Conservation (phyloP, 495 filamentous ascomycete species). For the Neurospora sp. region DNA sequence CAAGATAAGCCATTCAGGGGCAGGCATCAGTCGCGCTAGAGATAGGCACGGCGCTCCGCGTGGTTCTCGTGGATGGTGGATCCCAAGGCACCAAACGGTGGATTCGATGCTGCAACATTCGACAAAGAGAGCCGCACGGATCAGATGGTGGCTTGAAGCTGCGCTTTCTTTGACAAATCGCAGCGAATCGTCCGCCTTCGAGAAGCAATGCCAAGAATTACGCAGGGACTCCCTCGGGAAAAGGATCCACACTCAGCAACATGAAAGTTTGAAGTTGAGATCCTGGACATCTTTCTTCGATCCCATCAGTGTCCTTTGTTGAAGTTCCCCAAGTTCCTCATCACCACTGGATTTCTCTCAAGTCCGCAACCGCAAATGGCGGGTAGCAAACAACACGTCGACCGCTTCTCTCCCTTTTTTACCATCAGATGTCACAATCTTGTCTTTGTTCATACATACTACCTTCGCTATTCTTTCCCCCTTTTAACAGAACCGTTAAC, state of each 20-base stretch:
- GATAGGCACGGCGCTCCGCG: background rate
- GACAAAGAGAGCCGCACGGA: background rate
- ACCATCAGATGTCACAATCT: background rate
- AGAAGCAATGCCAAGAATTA: background rate
- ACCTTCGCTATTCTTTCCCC: background rate
- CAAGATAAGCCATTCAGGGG: background rate
- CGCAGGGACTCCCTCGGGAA: background rate
- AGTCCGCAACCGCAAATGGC: background rate
- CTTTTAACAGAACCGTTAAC: background rate
- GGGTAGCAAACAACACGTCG: background rate
- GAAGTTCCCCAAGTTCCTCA: background rate
- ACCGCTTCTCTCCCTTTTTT: background rate
- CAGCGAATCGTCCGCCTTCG: background rate
- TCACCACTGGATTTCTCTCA: background rate
- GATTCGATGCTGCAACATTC: too few species aligned
- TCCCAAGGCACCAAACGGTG: background rate
- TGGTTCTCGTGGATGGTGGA: background rate
- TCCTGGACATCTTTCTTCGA: too few species aligned
- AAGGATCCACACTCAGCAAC: background rate
- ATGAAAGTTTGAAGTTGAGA: too few species aligned
- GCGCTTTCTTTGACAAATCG: background rate
- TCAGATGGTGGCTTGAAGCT: background rate
- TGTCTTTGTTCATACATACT: background rate
- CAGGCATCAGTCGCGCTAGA: background rate
- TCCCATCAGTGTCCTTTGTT: background rate